Percentiles rank a stretch among this genome's conserved stretches.
Evolutionary conservation across 352 stramenopile species (phyloP).

Genomic region (Globisporangium cystogenes): DNA sequence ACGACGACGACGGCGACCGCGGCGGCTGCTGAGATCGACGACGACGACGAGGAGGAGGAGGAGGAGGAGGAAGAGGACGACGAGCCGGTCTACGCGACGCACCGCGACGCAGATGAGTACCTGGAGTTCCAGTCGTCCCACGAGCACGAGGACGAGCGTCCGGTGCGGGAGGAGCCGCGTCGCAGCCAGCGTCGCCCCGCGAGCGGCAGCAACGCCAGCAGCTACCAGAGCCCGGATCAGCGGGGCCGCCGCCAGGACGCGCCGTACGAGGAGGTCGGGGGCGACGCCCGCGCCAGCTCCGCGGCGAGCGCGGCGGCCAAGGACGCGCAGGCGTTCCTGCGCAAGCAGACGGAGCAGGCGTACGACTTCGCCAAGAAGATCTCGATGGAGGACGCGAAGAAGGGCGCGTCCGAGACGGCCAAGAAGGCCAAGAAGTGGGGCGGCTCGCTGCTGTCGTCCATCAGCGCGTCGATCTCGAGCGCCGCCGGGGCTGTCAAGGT

Average conservation of each 20-base stretch:
- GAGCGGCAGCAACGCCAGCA: conserved; percentile 11
- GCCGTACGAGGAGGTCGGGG: conserved; percentile 24
- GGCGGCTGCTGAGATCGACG: too few relatives aligned
- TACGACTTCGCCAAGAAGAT: conserved; percentile 89
- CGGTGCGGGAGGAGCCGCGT: not conserved
- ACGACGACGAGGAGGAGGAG: conserved; percentile 1
- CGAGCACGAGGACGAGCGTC: conserved; percentile 24
- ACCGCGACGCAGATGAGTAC: conserved; percentile 33
- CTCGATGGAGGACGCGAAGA: conserved; percentile 83
- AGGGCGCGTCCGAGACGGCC: conserved; percentile 71
- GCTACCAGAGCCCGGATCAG: conserved; percentile 4
- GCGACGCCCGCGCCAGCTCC: not conserved
- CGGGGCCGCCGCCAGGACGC: conserved; percentile 9
- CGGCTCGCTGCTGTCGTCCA: conserved; percentile 69
- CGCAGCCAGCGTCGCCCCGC: not conserved
- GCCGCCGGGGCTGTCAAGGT: conserved; percentile 59
- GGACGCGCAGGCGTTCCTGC: conserved; percentile 56
- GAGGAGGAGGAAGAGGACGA: not conserved
- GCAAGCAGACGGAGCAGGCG: conserved; percentile 80
- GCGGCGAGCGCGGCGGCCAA: conserved; percentile 33
- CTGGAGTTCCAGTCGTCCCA: conserved; percentile 52
- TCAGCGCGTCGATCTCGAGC: conserved; percentile 70
- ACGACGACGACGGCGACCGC: not conserved
- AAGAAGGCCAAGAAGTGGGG: conserved; percentile 88
- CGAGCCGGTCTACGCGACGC: conserved; percentile 4